phyloP scores from a whole-genome alignment of 2,329 filamentous ascomycete genomes.

The Pyrenophora tritici-repentis region DNA sequence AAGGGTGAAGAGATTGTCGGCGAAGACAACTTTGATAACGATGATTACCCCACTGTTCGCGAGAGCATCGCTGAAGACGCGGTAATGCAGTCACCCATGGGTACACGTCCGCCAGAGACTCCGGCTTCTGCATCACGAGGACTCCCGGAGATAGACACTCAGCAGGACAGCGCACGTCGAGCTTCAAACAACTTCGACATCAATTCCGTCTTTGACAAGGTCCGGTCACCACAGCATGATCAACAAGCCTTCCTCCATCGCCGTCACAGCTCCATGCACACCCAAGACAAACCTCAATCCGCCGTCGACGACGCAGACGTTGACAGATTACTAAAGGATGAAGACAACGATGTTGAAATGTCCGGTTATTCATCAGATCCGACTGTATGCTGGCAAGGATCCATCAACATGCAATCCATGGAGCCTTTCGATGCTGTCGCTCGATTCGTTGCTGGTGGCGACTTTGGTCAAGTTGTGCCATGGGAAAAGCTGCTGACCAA shows the following conservation, averaged over 20 bases:
- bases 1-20: slow-evolving; percentile 93
- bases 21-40: slow-evolving; percentile 59
- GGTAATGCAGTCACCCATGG: slow-evolving; percentile 21
- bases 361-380: slow-evolving; percentile 75
- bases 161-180: slow-evolving; percentile 48
- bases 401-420: slow-evolving; percentile 70
- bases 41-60: slow-evolving; percentile 32
- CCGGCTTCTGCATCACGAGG: slow-evolving; percentile 19
- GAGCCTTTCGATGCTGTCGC: slow-evolving; percentile 78
- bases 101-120: slow-evolving; percentile 24
- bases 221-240: slow-evolving; percentile 70
- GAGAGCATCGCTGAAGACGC: slow-evolving; percentile 34
- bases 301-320: slow-evolving; percentile 84
- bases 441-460: slow-evolving; percentile 81
- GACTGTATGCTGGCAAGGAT: slow-evolving; percentile 61
- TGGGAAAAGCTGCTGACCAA: slow-evolving; percentile 79
- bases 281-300: slow-evolving; percentile 52
- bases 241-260: slow-evolving; percentile 53
- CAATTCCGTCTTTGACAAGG: slow-evolving; percentile 81
- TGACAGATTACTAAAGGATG: slow-evolving; percentile 81
- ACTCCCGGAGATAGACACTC: slow-evolving; percentile 45
- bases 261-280: slow-evolving; percentile 57
- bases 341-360: slow-evolving; percentile 77
- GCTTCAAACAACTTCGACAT: slow-evolving; percentile 77
- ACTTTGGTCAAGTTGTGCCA: slow-evolving; percentile 67